Evolutionary conservation across 352 stramenopile species (phyloP).

Genomic region (Phytopythium boreale): DNA sequence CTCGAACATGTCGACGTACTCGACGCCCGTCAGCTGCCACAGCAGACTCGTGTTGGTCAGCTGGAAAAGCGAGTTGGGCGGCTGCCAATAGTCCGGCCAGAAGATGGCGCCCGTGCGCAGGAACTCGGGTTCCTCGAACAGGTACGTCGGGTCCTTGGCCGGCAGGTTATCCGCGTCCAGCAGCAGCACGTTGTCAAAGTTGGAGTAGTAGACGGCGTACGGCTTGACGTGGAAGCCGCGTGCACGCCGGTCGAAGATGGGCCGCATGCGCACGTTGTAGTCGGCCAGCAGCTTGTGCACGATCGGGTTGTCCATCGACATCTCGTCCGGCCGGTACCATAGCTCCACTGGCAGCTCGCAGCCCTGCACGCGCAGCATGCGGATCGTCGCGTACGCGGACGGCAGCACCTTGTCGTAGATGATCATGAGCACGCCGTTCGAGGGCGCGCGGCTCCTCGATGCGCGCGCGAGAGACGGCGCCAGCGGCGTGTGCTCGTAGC

Average conservation of each 20-base stretch:
- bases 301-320: slow-evolving; percentile 81
- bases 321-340: slow-evolving; percentile 85
- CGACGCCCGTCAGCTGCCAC: slow-evolving; percentile 73
- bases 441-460: slow-evolving; percentile 34
- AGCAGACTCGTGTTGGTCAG: slow-evolving; percentile 68
- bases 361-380: slow-evolving; percentile 70
- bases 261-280: slow-evolving; percentile 74
- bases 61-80: slow-evolving; percentile 78
- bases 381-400: slow-evolving; percentile 75
- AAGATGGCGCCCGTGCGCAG: slow-evolving; percentile 75
- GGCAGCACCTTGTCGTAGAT: slow-evolving; percentile 82
- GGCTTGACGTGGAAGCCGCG: slow-evolving; percentile 83
- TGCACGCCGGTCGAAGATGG: slow-evolving; percentile 74
- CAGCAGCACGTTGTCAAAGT: slow-evolving; percentile 82
- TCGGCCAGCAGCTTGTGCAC: slow-evolving; percentile 62
- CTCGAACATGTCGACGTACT: slow-evolving; percentile 81
- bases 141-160: slow-evolving; percentile 75
- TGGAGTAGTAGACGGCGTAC: slow-evolving; percentile 85
- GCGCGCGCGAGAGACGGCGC: slow-evolving; percentile 66
- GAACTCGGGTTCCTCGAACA: slow-evolving; percentile 82
- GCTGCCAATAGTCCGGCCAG: slow-evolving; percentile 86
- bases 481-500: slow-evolving; percentile 68
- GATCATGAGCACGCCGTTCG: slow-evolving; percentile 81
- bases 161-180: slow-evolving; percentile 83
- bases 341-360: slow-evolving; percentile 79